Evolutionary conservation across 345 rosid species (phyloP).

Genomic region (Arabidopsis arenosa): DNA sequence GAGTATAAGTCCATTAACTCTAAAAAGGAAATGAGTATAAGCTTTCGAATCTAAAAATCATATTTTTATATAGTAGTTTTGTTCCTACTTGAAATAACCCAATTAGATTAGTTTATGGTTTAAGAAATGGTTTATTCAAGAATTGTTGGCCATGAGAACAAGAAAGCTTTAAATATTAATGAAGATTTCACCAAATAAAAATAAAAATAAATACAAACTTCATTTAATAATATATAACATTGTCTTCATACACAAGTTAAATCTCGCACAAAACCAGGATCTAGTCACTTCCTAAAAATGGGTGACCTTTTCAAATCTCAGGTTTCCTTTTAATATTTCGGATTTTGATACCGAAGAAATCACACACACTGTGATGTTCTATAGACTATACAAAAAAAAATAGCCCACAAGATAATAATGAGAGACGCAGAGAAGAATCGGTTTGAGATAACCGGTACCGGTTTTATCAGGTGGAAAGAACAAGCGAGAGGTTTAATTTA

Average conservation of each 20-base stretch:
- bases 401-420: conserved; percentile 1
- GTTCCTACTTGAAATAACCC: background rate
- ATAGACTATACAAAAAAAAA: conserved; percentile 31
- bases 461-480: conserved; percentile 55
- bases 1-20: background rate
- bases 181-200: background rate
- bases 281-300: conserved; percentile 43
- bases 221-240: conserved; percentile 5
- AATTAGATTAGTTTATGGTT: background rate
- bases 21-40: background rate
- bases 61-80: background rate
- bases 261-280: conserved; percentile 48
- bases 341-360: conserved; percentile 30
- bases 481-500: conserved; percentile 66
- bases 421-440: conserved; percentile 14
- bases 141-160: background rate
- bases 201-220: conserved; percentile 15
- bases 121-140: background rate
- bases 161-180: background rate
- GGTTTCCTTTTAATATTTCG: conserved; percentile 35
- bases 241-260: conserved; percentile 41
- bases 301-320: conserved; percentile 41
- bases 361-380: conserved; percentile 32
- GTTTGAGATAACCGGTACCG: conserved; percentile 32
- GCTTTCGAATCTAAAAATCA: background rate